phyloP scores from a whole-genome alignment of 2,329 filamentous ascomycete species.

The Aspergillus oerlinghausenensis region DNA sequence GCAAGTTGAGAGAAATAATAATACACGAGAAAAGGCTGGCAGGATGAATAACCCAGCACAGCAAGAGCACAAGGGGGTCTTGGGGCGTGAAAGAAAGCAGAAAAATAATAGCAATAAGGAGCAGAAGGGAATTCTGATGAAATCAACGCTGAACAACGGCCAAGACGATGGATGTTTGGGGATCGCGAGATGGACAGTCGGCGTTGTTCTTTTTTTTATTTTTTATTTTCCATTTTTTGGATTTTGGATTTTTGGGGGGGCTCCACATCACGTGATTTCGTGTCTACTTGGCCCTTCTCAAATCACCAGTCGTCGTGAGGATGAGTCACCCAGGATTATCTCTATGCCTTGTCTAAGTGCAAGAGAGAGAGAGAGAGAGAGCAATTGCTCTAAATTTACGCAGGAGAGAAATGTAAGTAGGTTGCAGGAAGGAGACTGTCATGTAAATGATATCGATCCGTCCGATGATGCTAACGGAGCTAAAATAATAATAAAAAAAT shows the following conservation, averaged over 20 bases:
- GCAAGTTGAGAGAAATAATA: constrained; percentile 1
- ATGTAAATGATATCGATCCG: not conserved
- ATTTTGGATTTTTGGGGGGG: constrained; percentile 12
- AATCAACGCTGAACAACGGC: not conserved
- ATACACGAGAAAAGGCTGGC: constrained; percentile 2
- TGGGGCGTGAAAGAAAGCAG: not conserved
- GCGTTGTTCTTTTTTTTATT: constrained; percentile 19
- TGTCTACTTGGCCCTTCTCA: constrained; percentile 1
- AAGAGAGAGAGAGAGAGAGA: not conserved
- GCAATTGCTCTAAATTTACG: not conserved
- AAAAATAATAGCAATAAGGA: constrained; percentile 7
- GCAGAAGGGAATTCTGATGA: not conserved
- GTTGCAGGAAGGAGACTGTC: not conserved
- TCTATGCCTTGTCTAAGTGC: too few relatives aligned
- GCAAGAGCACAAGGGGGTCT: not conserved
- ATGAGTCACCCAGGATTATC: not conserved
- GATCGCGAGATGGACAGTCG: constrained; percentile 14
- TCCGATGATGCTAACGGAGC: not conserved
- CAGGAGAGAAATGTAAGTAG: not conserved
- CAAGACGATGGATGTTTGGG: constrained; percentile 14
- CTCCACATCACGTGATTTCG: constrained; percentile 16
- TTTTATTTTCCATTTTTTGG: constrained; percentile 11
- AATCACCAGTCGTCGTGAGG: not conserved
- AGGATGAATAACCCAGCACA: not conserved
- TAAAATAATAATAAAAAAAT: not conserved